Conservation (phyloP, 495 filamentous ascomycete species). For the Aspergillus nidulans region DNA sequence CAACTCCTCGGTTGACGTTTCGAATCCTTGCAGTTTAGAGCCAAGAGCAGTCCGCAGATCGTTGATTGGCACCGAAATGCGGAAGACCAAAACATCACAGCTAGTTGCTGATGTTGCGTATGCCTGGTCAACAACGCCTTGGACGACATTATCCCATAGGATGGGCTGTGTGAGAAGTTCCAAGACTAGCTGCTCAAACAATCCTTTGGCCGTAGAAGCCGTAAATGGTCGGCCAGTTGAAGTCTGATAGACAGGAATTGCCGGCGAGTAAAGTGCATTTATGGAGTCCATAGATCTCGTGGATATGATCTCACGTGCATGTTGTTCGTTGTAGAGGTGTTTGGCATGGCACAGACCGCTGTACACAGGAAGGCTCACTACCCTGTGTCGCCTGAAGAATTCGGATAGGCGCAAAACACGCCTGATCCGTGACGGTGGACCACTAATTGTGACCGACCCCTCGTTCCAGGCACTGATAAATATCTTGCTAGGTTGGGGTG, state of each 20-base stretch:
- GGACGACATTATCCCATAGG: slow-evolving; percentile 25
- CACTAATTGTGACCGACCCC: slow-evolving; percentile 31
- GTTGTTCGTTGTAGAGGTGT: slow-evolving; percentile 54
- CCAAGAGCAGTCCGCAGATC: slow-evolving; percentile 1
- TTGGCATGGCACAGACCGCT: slow-evolving; percentile 38
- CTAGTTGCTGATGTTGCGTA: slow-evolving; percentile 19
- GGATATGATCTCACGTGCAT: slow-evolving; percentile 23
- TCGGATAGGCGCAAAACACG: slow-evolving; percentile 22
- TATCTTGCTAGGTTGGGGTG: slow-evolving; percentile 20
- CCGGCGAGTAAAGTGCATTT: background rate
- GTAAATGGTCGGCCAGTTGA: slow-evolving; percentile 15
- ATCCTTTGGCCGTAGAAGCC: slow-evolving; percentile 16
- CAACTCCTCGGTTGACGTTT: slow-evolving; percentile 7
- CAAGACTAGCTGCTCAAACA: slow-evolving; percentile 26
- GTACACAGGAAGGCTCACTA: slow-evolving; percentile 25
- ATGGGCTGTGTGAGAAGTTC: slow-evolving; percentile 33
- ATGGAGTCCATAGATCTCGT: background rate
- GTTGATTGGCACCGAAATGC: slow-evolving; percentile 7
- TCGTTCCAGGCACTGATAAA: slow-evolving; percentile 30
- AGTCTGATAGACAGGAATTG: slow-evolving; percentile 16
- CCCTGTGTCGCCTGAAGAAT: slow-evolving; percentile 20
- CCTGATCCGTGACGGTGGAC: slow-evolving; percentile 35
- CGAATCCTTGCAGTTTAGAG: slow-evolving; percentile 2
- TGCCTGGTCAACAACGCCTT: slow-evolving; percentile 19
- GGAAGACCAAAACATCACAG: slow-evolving; percentile 9